These are phyloP conservation scores for Pichia sp. DNA, from an alignment of 1,139 yeast genomes.

Conservation along the genomic window DNA sequence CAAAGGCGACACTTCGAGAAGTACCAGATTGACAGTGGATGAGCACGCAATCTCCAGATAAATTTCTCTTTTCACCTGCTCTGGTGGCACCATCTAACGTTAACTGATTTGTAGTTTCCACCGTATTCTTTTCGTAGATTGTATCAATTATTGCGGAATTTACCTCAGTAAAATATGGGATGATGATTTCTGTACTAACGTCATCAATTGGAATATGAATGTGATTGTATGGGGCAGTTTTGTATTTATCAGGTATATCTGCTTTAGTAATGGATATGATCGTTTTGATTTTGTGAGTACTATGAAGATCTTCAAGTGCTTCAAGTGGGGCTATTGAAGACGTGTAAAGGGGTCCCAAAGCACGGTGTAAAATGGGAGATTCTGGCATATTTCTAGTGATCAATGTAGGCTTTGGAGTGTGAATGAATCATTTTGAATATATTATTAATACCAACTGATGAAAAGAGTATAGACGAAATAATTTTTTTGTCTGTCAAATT, in stretches of 20 bases:
- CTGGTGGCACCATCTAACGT: neutral
- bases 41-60: slow-evolving; percentile 41
- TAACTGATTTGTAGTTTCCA: neutral
- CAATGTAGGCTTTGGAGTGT: neutral
- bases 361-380: slow-evolving; percentile 30
- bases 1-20: slow-evolving; percentile 69
- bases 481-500: neutral
- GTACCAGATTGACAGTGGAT: slow-evolving; percentile 85
- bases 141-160: slow-evolving; percentile 65
- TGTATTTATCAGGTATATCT: slow-evolving; percentile 45
- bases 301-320: slow-evolving; percentile 35
- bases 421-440: neutral
- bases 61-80: slow-evolving; percentile 30
- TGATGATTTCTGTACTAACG: slow-evolving; percentile 50
- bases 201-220: slow-evolving; percentile 70
- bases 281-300: slow-evolving; percentile 50
- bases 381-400: slow-evolving; percentile 4
- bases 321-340: slow-evolving; percentile 53
- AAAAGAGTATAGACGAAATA: neutral
- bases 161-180: slow-evolving; percentile 52
- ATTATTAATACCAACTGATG: too few relatives aligned
- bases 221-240: slow-evolving; percentile 38
- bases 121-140: slow-evolving; percentile 34
- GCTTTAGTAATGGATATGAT: slow-evolving; percentile 66
- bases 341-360: slow-evolving; percentile 59